phyloP scores from a whole-genome alignment of 2,329 filamentous ascomycete genomes.

The Arthrobotrys sinensis region DNA sequence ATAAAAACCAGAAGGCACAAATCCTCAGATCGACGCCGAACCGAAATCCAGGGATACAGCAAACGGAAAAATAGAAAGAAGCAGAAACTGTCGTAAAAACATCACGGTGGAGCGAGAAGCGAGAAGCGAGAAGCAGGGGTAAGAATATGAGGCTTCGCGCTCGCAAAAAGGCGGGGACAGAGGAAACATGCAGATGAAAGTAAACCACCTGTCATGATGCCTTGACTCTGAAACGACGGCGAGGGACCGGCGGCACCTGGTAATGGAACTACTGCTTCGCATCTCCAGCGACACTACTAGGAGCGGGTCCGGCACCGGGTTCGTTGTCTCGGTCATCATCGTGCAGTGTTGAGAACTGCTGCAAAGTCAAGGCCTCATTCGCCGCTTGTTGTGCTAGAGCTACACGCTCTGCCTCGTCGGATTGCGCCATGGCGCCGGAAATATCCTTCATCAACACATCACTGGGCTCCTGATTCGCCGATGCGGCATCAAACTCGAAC shows the following conservation, averaged over 20 bases:
- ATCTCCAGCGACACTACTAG: slow-evolving; percentile 22
- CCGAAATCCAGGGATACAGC: not conserved
- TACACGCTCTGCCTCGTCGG: slow-evolving; percentile 44
- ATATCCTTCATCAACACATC: slow-evolving; percentile 59
- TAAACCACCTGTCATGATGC: not conserved
- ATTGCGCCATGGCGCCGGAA: slow-evolving; percentile 39
- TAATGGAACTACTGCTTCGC: slow-evolving; percentile 18
- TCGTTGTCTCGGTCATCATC: slow-evolving; percentile 49
- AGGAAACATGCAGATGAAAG: not conserved
- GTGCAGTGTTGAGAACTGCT: slow-evolving; percentile 54
- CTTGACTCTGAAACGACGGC: not conserved
- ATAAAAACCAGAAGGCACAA: slow-evolving; percentile 8
- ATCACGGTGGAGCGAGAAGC: not conserved
- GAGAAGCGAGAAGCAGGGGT: not conserved
- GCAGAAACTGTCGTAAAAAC: not conserved
- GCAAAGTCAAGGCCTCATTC: slow-evolving; percentile 52
- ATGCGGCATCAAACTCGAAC: slow-evolving; percentile 59
- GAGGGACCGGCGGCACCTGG: slow-evolving; percentile 1
- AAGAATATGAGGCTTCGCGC: not conserved
- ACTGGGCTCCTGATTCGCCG: slow-evolving; percentile 39
- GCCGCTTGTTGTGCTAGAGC: slow-evolving; percentile 50
- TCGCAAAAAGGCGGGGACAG: not conserved
- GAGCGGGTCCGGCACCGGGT: slow-evolving; percentile 10
- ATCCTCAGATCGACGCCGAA: slow-evolving; percentile 24
- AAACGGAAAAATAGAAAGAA: slow-evolving; percentile 10